Evolutionary conservation across 441 rosid species (phyloP), one percentile per base, ranked within the genome.

Genomic region (Arabidopsis lyrata): DNA sequence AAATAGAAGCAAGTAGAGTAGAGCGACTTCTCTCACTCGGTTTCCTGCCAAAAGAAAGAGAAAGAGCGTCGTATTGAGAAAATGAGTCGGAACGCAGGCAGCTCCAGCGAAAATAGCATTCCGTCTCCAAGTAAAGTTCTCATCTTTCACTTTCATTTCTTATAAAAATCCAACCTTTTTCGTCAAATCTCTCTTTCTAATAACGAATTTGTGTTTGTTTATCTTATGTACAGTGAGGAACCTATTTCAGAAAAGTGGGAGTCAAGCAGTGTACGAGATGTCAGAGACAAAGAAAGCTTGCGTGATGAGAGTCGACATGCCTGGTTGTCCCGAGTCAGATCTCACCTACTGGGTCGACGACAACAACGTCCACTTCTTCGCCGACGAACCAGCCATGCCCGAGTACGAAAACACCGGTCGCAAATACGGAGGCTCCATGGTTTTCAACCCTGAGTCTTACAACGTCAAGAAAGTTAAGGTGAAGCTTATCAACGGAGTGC

Each of bases 391-490:
- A 0, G 39, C 4, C 32, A 31, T 50, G 16, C 8, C 68, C 0
- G 50, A 60, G 10, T 63, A 53, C 74, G 0, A 27, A 3, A 16
- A 62, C 58, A 1, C 14, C 2, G 65, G 79, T 8, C 74, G 75
- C 69, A 69, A 61, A 20, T 75, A 75, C 70, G 70, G 58, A 7
- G 79, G 79, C 4, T 11, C 70, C 10, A 5, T 61, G 52, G 20
- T 32, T 6, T 5, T 68, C 16, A 57, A 68, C 31, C 35, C 52
- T 3, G 9, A 16, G 58, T 0, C 5, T 20, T 75, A 62, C 65
- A 5, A 44, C 10, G 16, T 62, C 18, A 6, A 68, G 5, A 6
- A 16, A 15, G 24, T 63, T n/a, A 54, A 29, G 24, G 69, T 31
- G 27, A 36, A 68, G 63, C 63, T 75, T 8, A 7, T 53, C 64